A percentile compares a stretch with the other conserved stretches of the same genome.
These are phyloP conservation scores for Borovskyia barvae DNA, from an alignment of 208 protist genomes.

Conservation along the genomic window DNA sequence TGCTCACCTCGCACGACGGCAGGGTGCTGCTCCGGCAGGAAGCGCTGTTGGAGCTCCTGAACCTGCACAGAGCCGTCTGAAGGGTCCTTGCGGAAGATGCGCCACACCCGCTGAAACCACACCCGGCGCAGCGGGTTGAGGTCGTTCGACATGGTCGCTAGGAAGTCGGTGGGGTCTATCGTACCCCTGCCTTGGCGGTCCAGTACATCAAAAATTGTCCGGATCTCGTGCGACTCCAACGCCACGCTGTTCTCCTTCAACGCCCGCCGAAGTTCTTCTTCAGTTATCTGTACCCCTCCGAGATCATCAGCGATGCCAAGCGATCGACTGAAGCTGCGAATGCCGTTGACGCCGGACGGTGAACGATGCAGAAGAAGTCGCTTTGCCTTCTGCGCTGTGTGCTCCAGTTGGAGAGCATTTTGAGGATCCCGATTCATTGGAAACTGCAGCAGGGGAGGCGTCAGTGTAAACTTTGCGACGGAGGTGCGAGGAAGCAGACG, in stretches of 20 bases:
- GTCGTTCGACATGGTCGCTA: conserved; percentile 54
- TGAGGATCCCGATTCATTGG: conserved; percentile 16
- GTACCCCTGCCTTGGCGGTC: conserved; percentile 51
- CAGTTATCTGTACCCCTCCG: conserved; percentile 38
- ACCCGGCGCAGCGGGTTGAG: conserved; percentile 47
- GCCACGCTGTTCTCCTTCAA: conserved; percentile 44
- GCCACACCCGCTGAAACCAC: conserved; percentile 70
- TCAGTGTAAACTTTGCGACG: too few species aligned
- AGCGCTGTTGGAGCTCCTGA: conserved; percentile 38
- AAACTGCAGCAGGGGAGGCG: background rate
- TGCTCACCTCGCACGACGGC: conserved; percentile 43
- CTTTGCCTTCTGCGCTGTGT: conserved; percentile 37
- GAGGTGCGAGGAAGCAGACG: too few species aligned
- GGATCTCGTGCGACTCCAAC: conserved; percentile 52
- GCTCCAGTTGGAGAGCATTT: conserved; percentile 17
- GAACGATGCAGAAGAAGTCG: conserved; percentile 48
- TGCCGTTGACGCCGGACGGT: conserved; percentile 52
- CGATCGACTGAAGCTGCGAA: conserved; percentile 72
- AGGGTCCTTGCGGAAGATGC: conserved; percentile 39
- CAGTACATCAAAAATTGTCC: conserved; percentile 51
- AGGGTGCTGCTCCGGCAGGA: conserved; percentile 54
- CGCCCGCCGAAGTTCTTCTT: conserved; percentile 30
- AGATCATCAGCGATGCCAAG: conserved; percentile 66
- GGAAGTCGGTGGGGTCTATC: conserved; percentile 73
- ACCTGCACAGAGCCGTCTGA: conserved; percentile 34